These are phyloP conservation scores for Coemansia sp. DNA, from an alignment of 192 early-diverging fungal species.

Conservation along the genomic window DNA sequence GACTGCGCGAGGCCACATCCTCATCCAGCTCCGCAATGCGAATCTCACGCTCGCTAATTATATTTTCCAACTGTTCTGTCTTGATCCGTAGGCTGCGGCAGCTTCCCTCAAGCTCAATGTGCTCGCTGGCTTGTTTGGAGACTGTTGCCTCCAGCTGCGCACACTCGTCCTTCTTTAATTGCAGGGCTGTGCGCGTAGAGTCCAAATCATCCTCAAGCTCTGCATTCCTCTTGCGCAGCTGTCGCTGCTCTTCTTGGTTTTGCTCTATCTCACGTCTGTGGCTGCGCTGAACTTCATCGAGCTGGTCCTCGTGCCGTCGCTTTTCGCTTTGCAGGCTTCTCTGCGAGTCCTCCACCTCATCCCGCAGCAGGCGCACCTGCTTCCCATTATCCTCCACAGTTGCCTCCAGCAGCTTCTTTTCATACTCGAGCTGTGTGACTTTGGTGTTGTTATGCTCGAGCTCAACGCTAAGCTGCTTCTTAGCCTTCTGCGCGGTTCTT, in stretches of 20 bases:
- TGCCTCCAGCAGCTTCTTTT: conserved; percentile 33
- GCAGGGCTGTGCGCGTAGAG: conserved; percentile 21
- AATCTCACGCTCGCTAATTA: conserved; percentile 44
- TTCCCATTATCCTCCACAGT: conserved; percentile 33
- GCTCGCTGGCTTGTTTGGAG: conserved; percentile 42
- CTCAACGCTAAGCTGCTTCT: conserved; percentile 55
- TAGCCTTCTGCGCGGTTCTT: conserved; percentile 52
- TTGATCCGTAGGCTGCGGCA: conserved; percentile 38
- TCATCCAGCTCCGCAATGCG: conserved; percentile 55
- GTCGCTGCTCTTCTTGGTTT: conserved; percentile 47
- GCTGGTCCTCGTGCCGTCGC: conserved; percentile 22
- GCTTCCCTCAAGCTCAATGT: conserved; percentile 45
- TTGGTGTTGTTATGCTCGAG: conserved; percentile 55
- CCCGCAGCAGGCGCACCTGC: conserved; percentile 19
- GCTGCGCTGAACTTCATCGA: conserved; percentile 34
- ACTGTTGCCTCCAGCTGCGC: conserved; percentile 37
- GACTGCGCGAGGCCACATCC: conserved; percentile 38
- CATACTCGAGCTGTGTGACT: conserved; percentile 43
- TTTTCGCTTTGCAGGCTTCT: conserved; percentile 18
- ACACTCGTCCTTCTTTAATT: conserved; percentile 34
- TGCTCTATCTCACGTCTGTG: conserved; percentile 28
- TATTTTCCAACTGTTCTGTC: conserved; percentile 38
- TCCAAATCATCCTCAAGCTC: conserved; percentile 41
- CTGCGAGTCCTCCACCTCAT: conserved; percentile 11
- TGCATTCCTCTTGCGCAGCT: conserved; percentile 36